A percentile compares a stretch with the other conserved stretches of the same genome.
These are phyloP conservation scores for Dictyophora rubrovolvata DNA, from an alignment of 768 basidiomycete species.

Conservation along the genomic window DNA sequence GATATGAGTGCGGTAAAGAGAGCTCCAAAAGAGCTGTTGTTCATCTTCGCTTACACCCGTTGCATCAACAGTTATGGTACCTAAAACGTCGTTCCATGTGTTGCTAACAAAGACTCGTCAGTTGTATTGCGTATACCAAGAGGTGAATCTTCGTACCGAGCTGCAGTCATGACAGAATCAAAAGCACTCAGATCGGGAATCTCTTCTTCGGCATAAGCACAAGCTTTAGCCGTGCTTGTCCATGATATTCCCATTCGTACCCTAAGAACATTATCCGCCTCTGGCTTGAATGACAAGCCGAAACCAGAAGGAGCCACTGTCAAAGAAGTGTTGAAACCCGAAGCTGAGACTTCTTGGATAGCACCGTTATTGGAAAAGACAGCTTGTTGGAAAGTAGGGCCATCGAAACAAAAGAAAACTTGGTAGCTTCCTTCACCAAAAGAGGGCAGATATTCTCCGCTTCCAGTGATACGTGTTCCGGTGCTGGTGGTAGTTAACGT, in stretches of 20 bases:
- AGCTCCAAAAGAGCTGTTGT: conserved; percentile 11
- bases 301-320: conserved; percentile 3
- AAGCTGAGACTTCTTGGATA: background rate
- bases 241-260: conserved; percentile 14
- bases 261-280: background rate
- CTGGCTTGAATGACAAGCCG: conserved; percentile 3
- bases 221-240: conserved; percentile 10
- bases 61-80: conserved; percentile 9
- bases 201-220: conserved; percentile 12
- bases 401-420: conserved; percentile 13
- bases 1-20: conserved; percentile 17
- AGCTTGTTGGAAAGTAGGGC: conserved; percentile 2
- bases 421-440: conserved; percentile 11
- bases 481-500: background rate
- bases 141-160: background rate
- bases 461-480: conserved; percentile 10
- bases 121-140: background rate
- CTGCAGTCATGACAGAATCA: conserved; percentile 5
- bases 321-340: conserved; percentile 4
- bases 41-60: conserved; percentile 9
- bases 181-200: conserved; percentile 10
- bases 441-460: conserved; percentile 8
- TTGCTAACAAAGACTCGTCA: background rate
- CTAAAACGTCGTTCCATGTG: conserved; percentile 9
- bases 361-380: background rate